These are phyloP conservation scores for Chaetomiaceae sp. DNA, from an alignment of 2,329 filamentous ascomycete species.

Conservation along the genomic window DNA sequence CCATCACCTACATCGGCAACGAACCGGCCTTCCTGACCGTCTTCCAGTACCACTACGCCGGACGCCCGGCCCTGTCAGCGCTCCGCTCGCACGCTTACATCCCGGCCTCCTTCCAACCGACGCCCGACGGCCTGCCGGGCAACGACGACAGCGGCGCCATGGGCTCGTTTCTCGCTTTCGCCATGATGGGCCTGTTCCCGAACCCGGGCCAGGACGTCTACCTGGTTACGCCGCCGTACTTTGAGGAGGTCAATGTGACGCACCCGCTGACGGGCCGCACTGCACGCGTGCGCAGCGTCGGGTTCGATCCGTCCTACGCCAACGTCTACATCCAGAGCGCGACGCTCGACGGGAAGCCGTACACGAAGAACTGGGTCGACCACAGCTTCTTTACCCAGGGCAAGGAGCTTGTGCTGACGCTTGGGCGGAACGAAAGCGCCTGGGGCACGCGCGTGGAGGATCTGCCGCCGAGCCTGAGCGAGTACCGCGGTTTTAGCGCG, in stretches of 20 bases:
- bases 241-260: conserved; percentile 52
- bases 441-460: conserved; percentile 58
- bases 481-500: conserved; percentile 30
- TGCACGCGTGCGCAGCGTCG: conserved; percentile 52
- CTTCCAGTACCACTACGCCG: conserved; percentile 65
- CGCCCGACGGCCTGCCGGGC: conserved; percentile 55
- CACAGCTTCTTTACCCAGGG: conserved; percentile 64
- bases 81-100: conserved; percentile 58
- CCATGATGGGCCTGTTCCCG: conserved; percentile 66
- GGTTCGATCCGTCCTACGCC: conserved; percentile 54
- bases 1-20: conserved; percentile 62
- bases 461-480: conserved; percentile 53
- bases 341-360: conserved; percentile 53
- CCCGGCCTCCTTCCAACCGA: conserved; percentile 55
- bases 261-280: conserved; percentile 53
- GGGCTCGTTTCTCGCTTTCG: conserved; percentile 59
- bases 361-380: conserved; percentile 60
- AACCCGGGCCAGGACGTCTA: conserved; percentile 65
- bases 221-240: conserved; percentile 64
- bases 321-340: conserved; percentile 61
- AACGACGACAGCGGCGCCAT: conserved; percentile 68
- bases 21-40: conserved; percentile 55
- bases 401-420: conserved; percentile 54
- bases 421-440: conserved; percentile 54
- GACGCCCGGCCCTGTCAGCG: conserved; percentile 51